phyloP scores from a whole-genome alignment of 345 rosid species.

The Gossypium anomalum region DNA sequence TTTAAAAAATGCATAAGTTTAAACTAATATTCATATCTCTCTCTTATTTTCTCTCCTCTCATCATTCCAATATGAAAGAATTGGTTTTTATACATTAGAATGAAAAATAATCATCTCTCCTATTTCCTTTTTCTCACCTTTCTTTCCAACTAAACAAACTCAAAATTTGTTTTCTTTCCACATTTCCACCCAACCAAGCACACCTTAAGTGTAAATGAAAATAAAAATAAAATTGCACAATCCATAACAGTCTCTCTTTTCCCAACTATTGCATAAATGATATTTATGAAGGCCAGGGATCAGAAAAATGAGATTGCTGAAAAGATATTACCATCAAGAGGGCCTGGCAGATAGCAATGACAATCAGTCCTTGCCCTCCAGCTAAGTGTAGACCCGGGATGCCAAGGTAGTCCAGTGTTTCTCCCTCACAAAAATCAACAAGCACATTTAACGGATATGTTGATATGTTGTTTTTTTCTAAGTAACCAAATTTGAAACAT shows the following conservation, averaged over 20 bases:
- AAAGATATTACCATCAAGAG: conserved; percentile 64
- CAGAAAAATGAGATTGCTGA: background rate
- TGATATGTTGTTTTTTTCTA: background rate
- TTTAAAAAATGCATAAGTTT: too few relatives aligned
- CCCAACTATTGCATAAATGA: background rate
- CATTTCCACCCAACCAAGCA: too few relatives aligned
- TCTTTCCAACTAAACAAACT: too few relatives aligned
- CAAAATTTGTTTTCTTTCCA: too few relatives aligned
- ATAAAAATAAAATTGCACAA: background rate
- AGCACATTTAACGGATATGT: background rate
- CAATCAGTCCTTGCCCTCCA: conserved; percentile 87
- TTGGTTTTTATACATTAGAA: too few relatives aligned
- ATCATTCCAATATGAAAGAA: too few relatives aligned
- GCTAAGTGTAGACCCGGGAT: conserved; percentile 91
- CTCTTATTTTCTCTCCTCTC: too few relatives aligned
- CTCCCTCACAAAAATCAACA: conserved; percentile 52
- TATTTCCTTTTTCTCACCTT: too few relatives aligned
- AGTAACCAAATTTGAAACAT: background rate
- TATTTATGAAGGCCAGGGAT: background rate
- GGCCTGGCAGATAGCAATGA: conserved; percentile 84
- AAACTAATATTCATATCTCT: too few relatives aligned
- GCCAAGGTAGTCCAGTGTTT: conserved; percentile 86
- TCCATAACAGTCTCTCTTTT: too few relatives aligned
- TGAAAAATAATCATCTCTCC: too few relatives aligned
- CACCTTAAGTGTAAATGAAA: too few relatives aligned